phyloP scores from a whole-genome alignment of 176 grass and related monocot species.

The Oryza punctata region DNA sequence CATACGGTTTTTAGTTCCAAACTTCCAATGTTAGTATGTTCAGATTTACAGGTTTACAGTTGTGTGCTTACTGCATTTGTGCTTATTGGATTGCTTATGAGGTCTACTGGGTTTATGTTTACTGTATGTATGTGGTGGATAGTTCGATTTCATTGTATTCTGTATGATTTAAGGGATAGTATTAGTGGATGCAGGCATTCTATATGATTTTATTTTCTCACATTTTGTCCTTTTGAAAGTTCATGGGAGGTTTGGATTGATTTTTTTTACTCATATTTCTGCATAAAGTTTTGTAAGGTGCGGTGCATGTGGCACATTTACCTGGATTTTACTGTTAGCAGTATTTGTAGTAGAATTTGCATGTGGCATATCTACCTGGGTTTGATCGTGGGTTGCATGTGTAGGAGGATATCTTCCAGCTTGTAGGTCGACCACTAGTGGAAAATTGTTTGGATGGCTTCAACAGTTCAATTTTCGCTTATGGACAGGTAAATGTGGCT shows the following conservation, averaged over 20 bases:
- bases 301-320: too few species aligned
- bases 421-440: constrained; percentile 59
- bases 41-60: neutral
- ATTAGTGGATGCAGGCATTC: neutral
- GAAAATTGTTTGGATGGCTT: constrained; percentile 70
- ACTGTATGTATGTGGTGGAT: neutral
- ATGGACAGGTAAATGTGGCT: constrained; percentile 52
- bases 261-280: neutral
- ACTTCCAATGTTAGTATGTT: neutral
- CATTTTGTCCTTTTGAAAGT: neutral
- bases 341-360: neutral
- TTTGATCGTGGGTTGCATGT: constrained; percentile 8
- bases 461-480: constrained; percentile 75
- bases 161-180: neutral
- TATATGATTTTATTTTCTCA: neutral
- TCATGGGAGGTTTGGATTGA: neutral
- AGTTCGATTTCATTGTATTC: neutral
- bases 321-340: neutral
- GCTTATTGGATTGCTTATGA: neutral
- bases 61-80: neutral
- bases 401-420: constrained; percentile 60
- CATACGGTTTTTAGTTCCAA: neutral
- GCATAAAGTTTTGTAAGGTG: neutral
- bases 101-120: neutral
- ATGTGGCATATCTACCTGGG: neutral